phyloP scores from a whole-genome alignment of 305 asterid genomes.

The Solanum chacoense region DNA sequence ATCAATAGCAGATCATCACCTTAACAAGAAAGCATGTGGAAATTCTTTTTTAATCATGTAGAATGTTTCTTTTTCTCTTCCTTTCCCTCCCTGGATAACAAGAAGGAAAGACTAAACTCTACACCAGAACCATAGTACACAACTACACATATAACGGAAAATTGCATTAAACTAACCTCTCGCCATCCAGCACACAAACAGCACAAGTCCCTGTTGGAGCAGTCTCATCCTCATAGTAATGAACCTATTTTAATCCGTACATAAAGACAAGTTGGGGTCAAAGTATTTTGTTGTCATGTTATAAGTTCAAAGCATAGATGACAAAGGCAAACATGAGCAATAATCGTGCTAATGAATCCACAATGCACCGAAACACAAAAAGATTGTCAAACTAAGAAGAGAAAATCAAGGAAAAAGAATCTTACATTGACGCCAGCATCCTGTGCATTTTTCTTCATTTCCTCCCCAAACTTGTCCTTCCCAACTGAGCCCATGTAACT shows the following conservation, averaged over 20 bases:
- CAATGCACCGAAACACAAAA: background rate
- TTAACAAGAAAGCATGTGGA: background rate
- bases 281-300: background rate
- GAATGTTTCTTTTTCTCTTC: background rate
- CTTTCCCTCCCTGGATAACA: background rate
- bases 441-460: slow-evolving; percentile 74
- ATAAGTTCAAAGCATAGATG: background rate
- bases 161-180: slow-evolving; percentile 39
- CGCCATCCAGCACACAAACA: slow-evolving; percentile 84
- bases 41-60: background rate
- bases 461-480: slow-evolving; percentile 89
- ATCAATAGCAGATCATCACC: slow-evolving; percentile 2
- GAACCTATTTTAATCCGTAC: slow-evolving; percentile 39
- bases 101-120: background rate
- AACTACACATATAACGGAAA: background rate
- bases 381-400: background rate
- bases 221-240: slow-evolving; percentile 75
- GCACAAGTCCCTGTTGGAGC: slow-evolving; percentile 84
- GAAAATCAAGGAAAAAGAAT: background rate
- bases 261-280: background rate
- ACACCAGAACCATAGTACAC: background rate
- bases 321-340: background rate
- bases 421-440: slow-evolving; percentile 68
- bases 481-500: slow-evolving; percentile 89
- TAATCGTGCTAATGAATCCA: background rate